Base-by-base conservation (phyloP, 164 flowering plant genomes). In the Annona squamosa region DNA sequence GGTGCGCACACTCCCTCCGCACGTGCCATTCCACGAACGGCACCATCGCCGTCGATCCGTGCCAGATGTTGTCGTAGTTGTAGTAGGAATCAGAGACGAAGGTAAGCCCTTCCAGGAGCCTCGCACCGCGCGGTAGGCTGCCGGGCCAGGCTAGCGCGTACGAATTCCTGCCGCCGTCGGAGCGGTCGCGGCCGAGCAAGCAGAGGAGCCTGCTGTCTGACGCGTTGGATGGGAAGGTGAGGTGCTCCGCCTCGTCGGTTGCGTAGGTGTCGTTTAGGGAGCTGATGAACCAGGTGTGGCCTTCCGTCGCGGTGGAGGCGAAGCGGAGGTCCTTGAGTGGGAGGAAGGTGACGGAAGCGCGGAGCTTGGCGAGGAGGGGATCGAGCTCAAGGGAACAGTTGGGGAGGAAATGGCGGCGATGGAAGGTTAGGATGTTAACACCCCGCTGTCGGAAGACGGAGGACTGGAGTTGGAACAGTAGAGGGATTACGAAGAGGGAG, bases 281-380 rank as follows among this genome's bases (percentile, higher is more conserved):
- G 81, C 93, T 90, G 96, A 91, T 93, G 89, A 91, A 93, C 97
- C 96, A 93, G 3, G 97, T 91, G 81, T 93, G 94, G 45, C 91
- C 96, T 72, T 80, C 71, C n/a, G 76, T 77, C 45, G 95, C 82
- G 1, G 82, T 75, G 10, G 69, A 3, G 5, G 89, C n/a, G 76
- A 67, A 93, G 1, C 91, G 78, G 16, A 88, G 75, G 79, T 93
- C 97, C 75, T 91, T 90, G 13, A 93, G 82, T 0, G 97, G 98
- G 71, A 91, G 89, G 72, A 91, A 91, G 2, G 96, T 91, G 69
- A 90, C 86, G 0, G 94, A 73, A 0, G 74, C 71, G 0, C 85
- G 84, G 43, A 90, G 90, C 74, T 74, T 88, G 16, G 79, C 44
- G 44, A 68, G 46, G 74, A 82, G 59, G 69, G 84, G 56, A 5